Evolutionary conservation across 371 early-diverging fungal genomes (phyloP).

Genomic region (Mucor saturninus): DNA sequence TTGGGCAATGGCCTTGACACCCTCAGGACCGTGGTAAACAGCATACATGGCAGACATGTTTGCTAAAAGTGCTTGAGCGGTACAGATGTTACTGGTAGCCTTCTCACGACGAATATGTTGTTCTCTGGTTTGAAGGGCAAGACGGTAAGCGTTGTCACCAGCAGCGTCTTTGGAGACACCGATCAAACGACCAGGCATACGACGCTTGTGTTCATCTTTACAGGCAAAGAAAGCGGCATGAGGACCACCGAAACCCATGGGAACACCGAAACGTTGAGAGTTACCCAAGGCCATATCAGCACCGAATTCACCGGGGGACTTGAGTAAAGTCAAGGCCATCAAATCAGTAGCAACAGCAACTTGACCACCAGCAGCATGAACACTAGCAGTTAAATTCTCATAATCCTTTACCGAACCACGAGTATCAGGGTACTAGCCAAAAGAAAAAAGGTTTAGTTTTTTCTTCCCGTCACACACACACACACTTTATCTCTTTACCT

Average conservation of each 20-base stretch:
- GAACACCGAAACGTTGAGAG: slow-evolving; percentile 97
- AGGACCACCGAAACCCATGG: slow-evolving; percentile 98
- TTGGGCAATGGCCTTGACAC: slow-evolving; percentile 86
- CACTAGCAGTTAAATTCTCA: slow-evolving; percentile 72
- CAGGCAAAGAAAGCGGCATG: slow-evolving; percentile 98
- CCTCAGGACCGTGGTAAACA: slow-evolving; percentile 96
- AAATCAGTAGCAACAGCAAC: slow-evolving; percentile 93
- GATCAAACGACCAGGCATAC: slow-evolving; percentile 94
- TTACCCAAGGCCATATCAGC: slow-evolving; percentile 97
- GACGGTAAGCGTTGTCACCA: slow-evolving; percentile 90
- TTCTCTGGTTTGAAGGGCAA: slow-evolving; percentile 96
- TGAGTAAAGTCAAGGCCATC: slow-evolving; percentile 89
- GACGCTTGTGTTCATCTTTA: slow-evolving; percentile 89
- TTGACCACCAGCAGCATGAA: slow-evolving; percentile 84
- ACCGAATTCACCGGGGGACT: slow-evolving; percentile 94
- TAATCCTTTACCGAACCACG: slow-evolving; percentile 86
- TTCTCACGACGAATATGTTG: slow-evolving; percentile 98
- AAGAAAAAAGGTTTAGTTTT: slow-evolving; percentile 1
- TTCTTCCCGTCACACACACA: background rate
- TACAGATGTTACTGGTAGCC: slow-evolving; percentile 98
- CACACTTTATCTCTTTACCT: slow-evolving; percentile 59
- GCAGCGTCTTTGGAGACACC: slow-evolving; percentile 93
- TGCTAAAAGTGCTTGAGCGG: slow-evolving; percentile 92
- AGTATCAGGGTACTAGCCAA: slow-evolving; percentile 87
- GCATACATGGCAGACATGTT: slow-evolving; percentile 96